Conservation (phyloP, 176 grass and related monocot genomes). For the Phragmites australis region DNA sequence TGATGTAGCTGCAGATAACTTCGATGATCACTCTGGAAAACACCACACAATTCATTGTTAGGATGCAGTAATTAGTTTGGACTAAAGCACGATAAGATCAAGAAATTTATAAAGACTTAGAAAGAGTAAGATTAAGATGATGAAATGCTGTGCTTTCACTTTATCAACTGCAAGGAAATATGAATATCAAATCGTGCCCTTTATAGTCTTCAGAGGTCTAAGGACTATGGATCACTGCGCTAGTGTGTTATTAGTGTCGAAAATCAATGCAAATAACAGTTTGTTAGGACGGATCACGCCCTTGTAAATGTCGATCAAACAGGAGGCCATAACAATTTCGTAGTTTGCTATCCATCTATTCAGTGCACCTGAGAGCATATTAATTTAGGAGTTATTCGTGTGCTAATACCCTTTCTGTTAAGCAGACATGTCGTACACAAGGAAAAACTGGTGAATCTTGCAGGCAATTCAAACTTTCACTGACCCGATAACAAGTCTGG, state of each 20-base stretch:
- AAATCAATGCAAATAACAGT: too few relatives aligned
- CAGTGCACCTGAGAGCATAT: not conserved
- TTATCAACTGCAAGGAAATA: not conserved
- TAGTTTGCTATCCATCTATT: not conserved
- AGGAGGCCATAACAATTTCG: not conserved
- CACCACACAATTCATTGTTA: constrained; percentile 1
- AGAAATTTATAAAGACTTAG: not conserved
- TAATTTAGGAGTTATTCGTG: not conserved
- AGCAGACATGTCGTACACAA: not conserved
- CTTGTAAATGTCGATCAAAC: not conserved
- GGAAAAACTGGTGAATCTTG: not conserved
- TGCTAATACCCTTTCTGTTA: not conserved
- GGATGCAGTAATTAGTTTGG: not conserved
- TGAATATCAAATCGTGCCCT: not conserved
- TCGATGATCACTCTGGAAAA: constrained; percentile 57
- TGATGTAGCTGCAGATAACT: constrained; percentile 88
- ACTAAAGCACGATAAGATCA: not conserved
- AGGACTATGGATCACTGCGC: too few relatives aligned
- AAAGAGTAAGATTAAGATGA: not conserved
- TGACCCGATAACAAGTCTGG: constrained; percentile 71
- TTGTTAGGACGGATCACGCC: not conserved
- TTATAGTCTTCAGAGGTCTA: not conserved
- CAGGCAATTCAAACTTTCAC: constrained; percentile 23
- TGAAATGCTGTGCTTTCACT: not conserved
- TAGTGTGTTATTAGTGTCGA: too few relatives aligned